Percentiles rank a stretch among this genome's conserved stretches.
Conservation (phyloP, 23 red algal genomes). For the Gracilaria domingensis region DNA sequence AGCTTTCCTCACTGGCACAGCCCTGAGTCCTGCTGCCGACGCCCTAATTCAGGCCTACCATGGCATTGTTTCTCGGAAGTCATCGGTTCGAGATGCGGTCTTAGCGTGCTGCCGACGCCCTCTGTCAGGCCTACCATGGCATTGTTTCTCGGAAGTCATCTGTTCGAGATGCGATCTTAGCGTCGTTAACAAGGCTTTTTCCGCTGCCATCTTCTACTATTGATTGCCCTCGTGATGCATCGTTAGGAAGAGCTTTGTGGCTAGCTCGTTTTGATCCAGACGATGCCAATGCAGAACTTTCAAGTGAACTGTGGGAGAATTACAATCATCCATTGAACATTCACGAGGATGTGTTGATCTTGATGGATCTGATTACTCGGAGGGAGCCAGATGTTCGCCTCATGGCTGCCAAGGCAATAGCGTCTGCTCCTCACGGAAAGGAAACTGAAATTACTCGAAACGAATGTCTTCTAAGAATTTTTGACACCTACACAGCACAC, state of each 20-base stretch:
- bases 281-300: constrained; percentile 54
- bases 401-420: constrained; percentile 72
- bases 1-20: constrained; percentile 53
- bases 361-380: constrained; percentile 57
- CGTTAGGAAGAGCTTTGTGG: constrained; percentile 80
- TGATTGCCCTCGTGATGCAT: constrained; percentile 53
- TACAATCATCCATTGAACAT: constrained; percentile 74
- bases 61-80: constrained; percentile 84
- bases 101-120: too few relatives aligned
- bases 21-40: constrained; percentile 59
- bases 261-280: constrained; percentile 79
- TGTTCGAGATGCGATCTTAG: constrained; percentile 83
- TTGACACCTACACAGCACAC: constrained; percentile 58
- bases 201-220: constrained; percentile 53
- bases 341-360: constrained; percentile 43
- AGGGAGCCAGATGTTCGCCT: constrained; percentile 70
- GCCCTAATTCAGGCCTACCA: constrained; percentile 59
- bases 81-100: constrained; percentile 83
- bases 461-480: constrained; percentile 58
- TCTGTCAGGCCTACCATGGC: constrained; percentile 72
- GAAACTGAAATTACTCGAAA: constrained; percentile 49
- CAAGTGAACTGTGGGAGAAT: constrained; percentile 72
- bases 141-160: constrained; percentile 82
- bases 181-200: constrained; percentile 60
- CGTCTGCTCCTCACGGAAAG: constrained; percentile 55